Conservation (phyloP, 2,329 filamentous ascomycete genomes). For the Cephalotrichum gorgonifer region DNA sequence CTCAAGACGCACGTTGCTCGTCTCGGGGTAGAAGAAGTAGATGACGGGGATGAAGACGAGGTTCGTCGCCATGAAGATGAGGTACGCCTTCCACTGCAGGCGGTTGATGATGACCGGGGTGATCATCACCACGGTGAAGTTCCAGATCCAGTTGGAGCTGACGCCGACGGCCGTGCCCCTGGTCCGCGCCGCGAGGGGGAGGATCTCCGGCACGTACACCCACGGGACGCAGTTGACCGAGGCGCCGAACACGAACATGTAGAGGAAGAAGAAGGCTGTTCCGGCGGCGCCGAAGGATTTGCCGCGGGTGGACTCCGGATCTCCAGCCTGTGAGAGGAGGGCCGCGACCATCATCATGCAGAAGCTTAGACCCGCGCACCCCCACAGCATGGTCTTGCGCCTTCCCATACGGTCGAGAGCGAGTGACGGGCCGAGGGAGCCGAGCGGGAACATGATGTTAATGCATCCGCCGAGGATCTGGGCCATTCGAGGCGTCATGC, state of each 20-base stretch:
- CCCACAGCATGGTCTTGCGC: constrained; percentile 62
- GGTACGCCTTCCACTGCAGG: constrained; percentile 51
- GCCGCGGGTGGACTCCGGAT: constrained; percentile 23
- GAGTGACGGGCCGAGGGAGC: constrained; percentile 28
- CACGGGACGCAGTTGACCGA: constrained; percentile 44
- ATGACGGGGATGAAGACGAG: constrained; percentile 29
- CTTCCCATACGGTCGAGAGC: constrained; percentile 58
- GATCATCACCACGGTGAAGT: constrained; percentile 54
- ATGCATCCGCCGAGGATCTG: constrained; percentile 23
- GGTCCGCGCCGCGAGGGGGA: constrained; percentile 56
- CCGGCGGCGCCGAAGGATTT: constrained; percentile 42
- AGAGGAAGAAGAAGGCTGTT: constrained; percentile 59
- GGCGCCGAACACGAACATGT: constrained; percentile 46
- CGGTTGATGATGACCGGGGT: constrained; percentile 47
- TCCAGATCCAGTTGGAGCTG: constrained; percentile 51
- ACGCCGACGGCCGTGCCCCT: constrained; percentile 47
- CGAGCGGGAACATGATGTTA: constrained; percentile 44
- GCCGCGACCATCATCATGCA: constrained; percentile 49
- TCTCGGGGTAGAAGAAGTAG: constrained; percentile 41
- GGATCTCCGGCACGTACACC: constrained; percentile 58
- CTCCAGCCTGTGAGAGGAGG: constrained; percentile 40
- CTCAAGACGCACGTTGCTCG: constrained; percentile 34
- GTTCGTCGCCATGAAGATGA: constrained; percentile 52
- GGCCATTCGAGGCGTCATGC: constrained; percentile 13
- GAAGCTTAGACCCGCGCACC: constrained; percentile 46